Evolutionary conservation across 257 asterid species (phyloP).

Genomic region (Anisodus tanguticus): DNA sequence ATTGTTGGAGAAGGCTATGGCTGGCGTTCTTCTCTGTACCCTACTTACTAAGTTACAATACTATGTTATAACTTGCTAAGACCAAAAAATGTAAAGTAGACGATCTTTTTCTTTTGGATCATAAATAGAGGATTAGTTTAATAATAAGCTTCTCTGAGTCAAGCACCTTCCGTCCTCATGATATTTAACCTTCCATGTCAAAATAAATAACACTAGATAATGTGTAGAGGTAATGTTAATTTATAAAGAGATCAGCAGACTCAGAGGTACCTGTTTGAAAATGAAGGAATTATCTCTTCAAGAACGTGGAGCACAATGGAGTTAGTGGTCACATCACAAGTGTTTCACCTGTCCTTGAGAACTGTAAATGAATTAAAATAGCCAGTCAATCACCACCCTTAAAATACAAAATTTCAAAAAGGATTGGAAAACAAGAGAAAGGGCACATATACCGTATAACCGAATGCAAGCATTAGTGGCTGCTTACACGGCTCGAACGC

Average conservation of each 20-base stretch:
- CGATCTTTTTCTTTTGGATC: not conserved
- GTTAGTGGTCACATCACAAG: constrained; percentile 29
- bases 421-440: not conserved
- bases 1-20: constrained; percentile 26
- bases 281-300: constrained; percentile 38
- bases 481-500: too few species aligned
- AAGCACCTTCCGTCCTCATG: constrained; percentile 5
- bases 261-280: constrained; percentile 34
- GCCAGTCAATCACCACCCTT: not conserved
- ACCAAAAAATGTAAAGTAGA: not conserved
- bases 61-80: not conserved
- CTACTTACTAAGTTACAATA: not conserved
- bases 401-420: not conserved
- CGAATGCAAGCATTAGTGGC: not conserved
- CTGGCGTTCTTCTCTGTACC: not conserved
- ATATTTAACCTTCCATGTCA: not conserved
- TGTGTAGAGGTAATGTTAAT: not conserved
- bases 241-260: not conserved
- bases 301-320: constrained; percentile 30
- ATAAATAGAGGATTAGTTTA: not conserved
- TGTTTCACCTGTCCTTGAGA: not conserved
- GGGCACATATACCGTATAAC: not conserved
- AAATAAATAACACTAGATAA: constrained; percentile 21
- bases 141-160: not conserved
- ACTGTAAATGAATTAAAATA: constrained; percentile 23